phyloP scores from a whole-genome alignment of 148 eudicot genomes.

The Camellia granthamiana region DNA sequence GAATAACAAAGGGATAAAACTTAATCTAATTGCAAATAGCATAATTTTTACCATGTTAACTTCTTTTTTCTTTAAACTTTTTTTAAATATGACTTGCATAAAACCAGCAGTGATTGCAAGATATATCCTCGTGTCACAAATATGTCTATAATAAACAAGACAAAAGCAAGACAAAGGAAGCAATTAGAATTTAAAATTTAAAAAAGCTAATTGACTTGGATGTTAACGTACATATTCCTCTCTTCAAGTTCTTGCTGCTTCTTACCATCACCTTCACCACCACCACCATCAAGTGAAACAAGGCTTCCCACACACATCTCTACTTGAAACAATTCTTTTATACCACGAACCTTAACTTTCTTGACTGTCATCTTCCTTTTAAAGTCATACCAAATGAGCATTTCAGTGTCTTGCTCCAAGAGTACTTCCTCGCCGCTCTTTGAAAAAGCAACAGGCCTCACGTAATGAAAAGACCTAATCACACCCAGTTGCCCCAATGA shows the following conservation, averaged over 20 bases:
- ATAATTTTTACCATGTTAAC: background rate
- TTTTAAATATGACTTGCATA: background rate
- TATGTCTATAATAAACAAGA: background rate
- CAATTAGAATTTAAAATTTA: background rate
- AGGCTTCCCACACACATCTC: conserved; percentile 30
- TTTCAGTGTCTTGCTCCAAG: conserved; percentile 21
- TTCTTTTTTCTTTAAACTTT: background rate
- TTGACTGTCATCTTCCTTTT: background rate
- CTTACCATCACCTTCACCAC: background rate
- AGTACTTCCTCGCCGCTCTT: conserved; percentile 33
- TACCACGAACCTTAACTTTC: conserved; percentile 13
- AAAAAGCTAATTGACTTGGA: background rate
- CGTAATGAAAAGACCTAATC: conserved; percentile 8
- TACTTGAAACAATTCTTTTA: background rate
- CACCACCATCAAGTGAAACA: conserved; percentile 22
- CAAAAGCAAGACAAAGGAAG: background rate
- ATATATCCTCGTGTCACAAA: background rate
- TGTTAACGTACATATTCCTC: conserved; percentile 8
- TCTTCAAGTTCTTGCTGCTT: conserved; percentile 14
- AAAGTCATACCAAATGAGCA: conserved; percentile 36
- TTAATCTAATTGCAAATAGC: background rate
- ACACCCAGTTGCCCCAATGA: conserved; percentile 13
- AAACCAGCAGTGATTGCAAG: background rate
- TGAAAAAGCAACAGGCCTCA: conserved; percentile 33
- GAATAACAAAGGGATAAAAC: background rate